These are phyloP conservation scores for Lineolata rhizophorae DNA, from an alignment of 495 filamentous ascomycete species.

Conservation along the genomic window DNA sequence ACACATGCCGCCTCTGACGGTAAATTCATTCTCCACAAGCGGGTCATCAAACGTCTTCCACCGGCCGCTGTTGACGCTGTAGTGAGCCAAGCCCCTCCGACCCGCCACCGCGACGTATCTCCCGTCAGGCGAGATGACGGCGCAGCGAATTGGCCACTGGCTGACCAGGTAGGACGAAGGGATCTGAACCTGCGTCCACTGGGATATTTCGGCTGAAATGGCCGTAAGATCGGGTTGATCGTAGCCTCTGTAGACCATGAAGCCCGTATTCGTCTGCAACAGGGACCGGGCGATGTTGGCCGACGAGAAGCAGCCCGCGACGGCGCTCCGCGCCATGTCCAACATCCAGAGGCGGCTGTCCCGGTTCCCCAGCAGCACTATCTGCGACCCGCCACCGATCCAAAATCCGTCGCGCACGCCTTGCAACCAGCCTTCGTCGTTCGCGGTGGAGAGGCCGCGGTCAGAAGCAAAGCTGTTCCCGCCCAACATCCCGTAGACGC, in stretches of 20 bases:
- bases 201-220: constrained; percentile 73
- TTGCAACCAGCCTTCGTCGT: constrained; percentile 58
- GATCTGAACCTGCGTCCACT: constrained; percentile 84
- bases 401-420: constrained; percentile 58
- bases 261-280: constrained; percentile 62
- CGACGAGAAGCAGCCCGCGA: constrained; percentile 73
- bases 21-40: constrained; percentile 66
- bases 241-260: constrained; percentile 85
- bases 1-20: constrained; percentile 88
- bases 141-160: constrained; percentile 80
- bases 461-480: constrained; percentile 63
- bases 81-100: constrained; percentile 80
- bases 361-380: constrained; percentile 44
- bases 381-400: constrained; percentile 70
- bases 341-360: constrained; percentile 69
- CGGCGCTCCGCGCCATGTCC: constrained; percentile 78
- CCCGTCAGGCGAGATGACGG: constrained; percentile 73
- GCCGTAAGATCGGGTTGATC: constrained; percentile 74
- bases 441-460: constrained; percentile 32
- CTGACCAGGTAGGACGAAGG: constrained; percentile 64
- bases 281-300: constrained; percentile 76
- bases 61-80: constrained; percentile 78
- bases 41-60: constrained; percentile 88
- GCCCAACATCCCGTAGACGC: constrained; percentile 80
- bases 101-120: constrained; percentile 90